These are phyloP conservation scores for Toxoplasma gondii DNA, from an alignment of 169 alveolate species.

Conservation along the genomic window DNA sequence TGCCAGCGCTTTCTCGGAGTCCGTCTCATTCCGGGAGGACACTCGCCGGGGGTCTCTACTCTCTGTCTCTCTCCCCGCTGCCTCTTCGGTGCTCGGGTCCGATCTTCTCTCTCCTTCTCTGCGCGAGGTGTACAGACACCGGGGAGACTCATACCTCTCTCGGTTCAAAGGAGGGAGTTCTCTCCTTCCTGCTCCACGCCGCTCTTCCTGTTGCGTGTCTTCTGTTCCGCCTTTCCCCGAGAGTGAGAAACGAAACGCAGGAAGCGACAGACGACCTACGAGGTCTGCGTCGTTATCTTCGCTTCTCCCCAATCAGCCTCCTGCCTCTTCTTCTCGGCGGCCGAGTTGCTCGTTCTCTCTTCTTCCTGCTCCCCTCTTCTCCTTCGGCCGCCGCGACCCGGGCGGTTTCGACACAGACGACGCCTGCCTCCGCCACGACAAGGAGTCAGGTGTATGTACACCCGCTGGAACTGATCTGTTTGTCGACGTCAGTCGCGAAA, in stretches of 20 bases:
- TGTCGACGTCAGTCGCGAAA: conserved; percentile 27
- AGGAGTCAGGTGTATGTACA: neutral
- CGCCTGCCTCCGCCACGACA: neutral
- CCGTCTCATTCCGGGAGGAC: neutral
- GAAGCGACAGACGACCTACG: neutral
- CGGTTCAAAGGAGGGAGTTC: neutral
- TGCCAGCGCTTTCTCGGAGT: neutral
- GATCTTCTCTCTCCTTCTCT: neutral
- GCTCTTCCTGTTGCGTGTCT: neutral
- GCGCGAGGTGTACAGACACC: neutral
- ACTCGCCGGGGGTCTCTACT: neutral
- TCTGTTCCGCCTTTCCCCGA: neutral
- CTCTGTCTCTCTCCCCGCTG: neutral
- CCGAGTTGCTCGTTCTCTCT: neutral
- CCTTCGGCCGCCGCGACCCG: neutral
- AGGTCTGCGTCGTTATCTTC: neutral
- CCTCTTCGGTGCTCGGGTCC: neutral
- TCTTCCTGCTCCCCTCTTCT: neutral
- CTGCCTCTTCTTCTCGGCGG: neutral
- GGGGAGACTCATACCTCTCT: neutral
- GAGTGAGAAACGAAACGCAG: neutral
- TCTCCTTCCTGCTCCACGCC: neutral
- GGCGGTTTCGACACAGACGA: too few species aligned
- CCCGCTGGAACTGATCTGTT: neutral
- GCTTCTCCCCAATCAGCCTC: neutral